Conservation (phyloP, 2,329 filamentous ascomycete genomes). For the Botrytis deweyae region DNA sequence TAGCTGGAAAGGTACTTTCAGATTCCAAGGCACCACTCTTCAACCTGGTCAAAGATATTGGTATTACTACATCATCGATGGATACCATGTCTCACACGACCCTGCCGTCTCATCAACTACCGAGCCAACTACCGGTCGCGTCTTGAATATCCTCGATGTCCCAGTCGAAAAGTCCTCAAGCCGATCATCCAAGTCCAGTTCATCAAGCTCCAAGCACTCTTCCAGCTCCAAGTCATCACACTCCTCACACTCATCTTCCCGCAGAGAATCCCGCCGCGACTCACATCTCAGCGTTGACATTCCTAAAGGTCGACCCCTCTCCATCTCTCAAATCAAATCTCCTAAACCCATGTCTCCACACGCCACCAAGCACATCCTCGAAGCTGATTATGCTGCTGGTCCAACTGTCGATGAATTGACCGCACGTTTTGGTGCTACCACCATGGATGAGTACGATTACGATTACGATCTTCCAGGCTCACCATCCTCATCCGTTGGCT, state of each 20-base stretch:
- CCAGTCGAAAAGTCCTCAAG: conserved; percentile 55
- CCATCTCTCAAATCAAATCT: conserved; percentile 83
- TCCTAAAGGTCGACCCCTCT: conserved; percentile 84
- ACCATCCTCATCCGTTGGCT: conserved; percentile 68
- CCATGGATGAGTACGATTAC: conserved; percentile 55
- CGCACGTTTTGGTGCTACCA: conserved; percentile 65
- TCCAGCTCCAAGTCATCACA: conserved; percentile 37
- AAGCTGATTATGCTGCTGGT: conserved; percentile 68
- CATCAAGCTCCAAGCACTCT: conserved; percentile 32
- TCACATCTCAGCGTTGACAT: conserved; percentile 62
- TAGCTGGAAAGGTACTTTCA: conserved; percentile 94
- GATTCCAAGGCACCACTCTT: conserved; percentile 84
- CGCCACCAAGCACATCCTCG: conserved; percentile 82
- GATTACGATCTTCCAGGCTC: conserved; percentile 56
- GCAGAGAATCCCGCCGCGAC: conserved; percentile 44
- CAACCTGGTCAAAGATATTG: conserved; percentile 92
- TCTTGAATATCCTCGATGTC: conserved; percentile 96
- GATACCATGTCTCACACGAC: conserved; percentile 97
- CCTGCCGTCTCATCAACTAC: conserved; percentile 83
- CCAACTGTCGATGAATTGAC: conserved; percentile 77
- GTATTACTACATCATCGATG: conserved; percentile 99
- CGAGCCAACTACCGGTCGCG: conserved; percentile 94
- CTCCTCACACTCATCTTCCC: conserved; percentile 46
- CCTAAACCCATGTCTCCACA: conserved; percentile 87
- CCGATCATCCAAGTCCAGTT: conserved; percentile 45